These are phyloP conservation scores for Geotrichum klebahnii DNA, from an alignment of 1,139 yeast species.

Conservation along the genomic window DNA sequence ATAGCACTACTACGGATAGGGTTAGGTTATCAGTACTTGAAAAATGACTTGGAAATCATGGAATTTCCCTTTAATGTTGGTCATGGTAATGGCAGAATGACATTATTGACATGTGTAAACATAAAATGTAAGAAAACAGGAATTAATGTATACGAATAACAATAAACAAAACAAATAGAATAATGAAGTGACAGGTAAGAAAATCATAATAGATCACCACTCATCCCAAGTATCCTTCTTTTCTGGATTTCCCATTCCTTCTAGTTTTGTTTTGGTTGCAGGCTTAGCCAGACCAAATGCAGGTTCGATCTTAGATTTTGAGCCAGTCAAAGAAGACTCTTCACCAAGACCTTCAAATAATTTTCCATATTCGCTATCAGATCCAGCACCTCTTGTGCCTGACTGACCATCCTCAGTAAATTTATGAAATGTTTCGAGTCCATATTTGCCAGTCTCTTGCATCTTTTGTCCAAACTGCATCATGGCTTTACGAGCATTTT, in stretches of 20 bases:
- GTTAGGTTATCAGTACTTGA: no score
- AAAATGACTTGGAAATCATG: no score
- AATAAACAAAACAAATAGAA: background rate
- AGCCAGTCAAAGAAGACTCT: constrained; percentile 35
- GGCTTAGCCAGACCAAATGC: constrained; percentile 72
- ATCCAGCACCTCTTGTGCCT: constrained; percentile 34
- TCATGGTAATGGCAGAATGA: no score
- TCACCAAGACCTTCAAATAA: constrained; percentile 52
- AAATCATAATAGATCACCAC: constrained; percentile 11
- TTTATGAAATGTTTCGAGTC: constrained; percentile 54
- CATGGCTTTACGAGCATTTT: constrained; percentile 84
- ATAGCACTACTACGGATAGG: no score
- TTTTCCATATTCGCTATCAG: constrained; percentile 47
- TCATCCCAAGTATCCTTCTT: constrained; percentile 33
- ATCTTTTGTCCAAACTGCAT: constrained; percentile 92
- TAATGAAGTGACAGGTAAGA: background rate
- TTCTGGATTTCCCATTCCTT: constrained; percentile 45
- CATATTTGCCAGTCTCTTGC: constrained; percentile 77
- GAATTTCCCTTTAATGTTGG: no score
- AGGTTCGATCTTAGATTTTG: constrained; percentile 44
- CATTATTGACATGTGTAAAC: no score
- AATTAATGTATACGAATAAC: background rate
- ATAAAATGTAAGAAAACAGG: no score
- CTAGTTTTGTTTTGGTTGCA: constrained; percentile 52
- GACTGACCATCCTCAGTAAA: constrained; percentile 48